Evolutionary conservation across 208 protist genomes (phyloP).

Genomic region (Lotmaria passim): DNA sequence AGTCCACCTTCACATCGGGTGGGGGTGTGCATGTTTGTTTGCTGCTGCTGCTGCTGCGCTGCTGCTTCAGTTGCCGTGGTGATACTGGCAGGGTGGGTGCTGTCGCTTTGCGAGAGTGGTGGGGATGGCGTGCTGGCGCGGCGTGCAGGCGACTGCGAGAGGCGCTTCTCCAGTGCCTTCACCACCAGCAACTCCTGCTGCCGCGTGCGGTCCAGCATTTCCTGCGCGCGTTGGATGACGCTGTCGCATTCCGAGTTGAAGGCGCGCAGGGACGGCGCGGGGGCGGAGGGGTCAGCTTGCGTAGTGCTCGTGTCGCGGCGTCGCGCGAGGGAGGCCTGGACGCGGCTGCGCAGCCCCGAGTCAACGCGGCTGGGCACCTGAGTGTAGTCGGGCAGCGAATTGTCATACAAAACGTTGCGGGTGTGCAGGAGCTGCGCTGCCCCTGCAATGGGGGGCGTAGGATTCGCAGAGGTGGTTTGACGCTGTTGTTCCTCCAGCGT

Average conservation of each 20-base stretch:
- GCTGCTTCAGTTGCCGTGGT: neutral
- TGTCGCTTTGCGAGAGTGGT: constrained; percentile 4
- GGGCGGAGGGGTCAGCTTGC: neutral
- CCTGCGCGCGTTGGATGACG: constrained; percentile 54
- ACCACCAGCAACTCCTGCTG: constrained; percentile 39
- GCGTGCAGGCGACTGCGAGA: constrained; percentile 38
- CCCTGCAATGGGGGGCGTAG: neutral
- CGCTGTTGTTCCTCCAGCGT: constrained; percentile 13
- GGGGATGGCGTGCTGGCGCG: constrained; percentile 12
- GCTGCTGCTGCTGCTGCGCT: constrained; percentile 6
- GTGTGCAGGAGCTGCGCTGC: neutral
- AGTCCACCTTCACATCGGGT: constrained; percentile 14
- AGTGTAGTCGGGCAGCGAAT: constrained; percentile 18
- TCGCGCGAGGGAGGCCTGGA: constrained; percentile 15
- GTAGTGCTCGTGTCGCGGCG: neutral
- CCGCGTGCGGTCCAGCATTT: constrained; percentile 48
- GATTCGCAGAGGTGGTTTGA: neutral
- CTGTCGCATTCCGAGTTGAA: constrained; percentile 48
- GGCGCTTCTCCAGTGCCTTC: constrained; percentile 43
- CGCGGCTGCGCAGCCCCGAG: constrained; percentile 26
- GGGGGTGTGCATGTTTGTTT: constrained; percentile 3
- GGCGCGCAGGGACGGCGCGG: constrained; percentile 26
- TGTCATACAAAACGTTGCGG: neutral
- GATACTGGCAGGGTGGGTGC: too few relatives aligned
- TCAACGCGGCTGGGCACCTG: constrained; percentile 35